Evolutionary conservation across 345 rosid species (phyloP).

Genomic region (Combretum micranthum): DNA sequence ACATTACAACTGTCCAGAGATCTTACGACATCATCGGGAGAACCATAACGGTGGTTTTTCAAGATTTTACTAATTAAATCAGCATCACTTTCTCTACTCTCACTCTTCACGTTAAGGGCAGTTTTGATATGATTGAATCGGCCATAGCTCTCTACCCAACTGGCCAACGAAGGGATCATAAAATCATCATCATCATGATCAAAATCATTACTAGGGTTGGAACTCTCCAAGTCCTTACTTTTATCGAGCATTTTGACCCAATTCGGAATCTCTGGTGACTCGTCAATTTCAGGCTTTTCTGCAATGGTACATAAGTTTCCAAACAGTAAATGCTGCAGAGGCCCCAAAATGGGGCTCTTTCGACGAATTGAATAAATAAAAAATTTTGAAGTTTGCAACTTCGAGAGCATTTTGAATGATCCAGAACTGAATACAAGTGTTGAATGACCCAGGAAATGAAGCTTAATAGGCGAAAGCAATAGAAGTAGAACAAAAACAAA

Average conservation of each 20-base stretch:
- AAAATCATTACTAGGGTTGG: constrained; percentile 42
- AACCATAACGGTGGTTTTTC: constrained; percentile 20
- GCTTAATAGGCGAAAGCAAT: too few relatives aligned
- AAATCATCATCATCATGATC: constrained; percentile 39
- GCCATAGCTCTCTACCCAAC: constrained; percentile 44
- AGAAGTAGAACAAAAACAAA: too few relatives aligned
- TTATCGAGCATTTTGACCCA: constrained; percentile 43
- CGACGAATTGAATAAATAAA: constrained; percentile 4
- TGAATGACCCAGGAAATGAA: not conserved
- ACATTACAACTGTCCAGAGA: constrained; percentile 33
- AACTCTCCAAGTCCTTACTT: constrained; percentile 14
- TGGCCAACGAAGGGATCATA: constrained; percentile 62
- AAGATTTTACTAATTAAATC: constrained; percentile 47
- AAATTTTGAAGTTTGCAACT: constrained; percentile 6
- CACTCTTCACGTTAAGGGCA: constrained; percentile 4
- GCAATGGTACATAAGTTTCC: constrained; percentile 16
- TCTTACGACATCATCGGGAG: constrained; percentile 26
- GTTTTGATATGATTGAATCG: constrained; percentile 7
- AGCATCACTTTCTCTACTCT: constrained; percentile 25
- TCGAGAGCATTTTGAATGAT: constrained; percentile 16
- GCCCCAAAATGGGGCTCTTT: too few relatives aligned
- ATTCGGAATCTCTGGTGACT: constrained; percentile 61
- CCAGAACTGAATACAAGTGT: constrained; percentile 4
- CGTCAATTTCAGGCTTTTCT: constrained; percentile 19
- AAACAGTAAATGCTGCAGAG: constrained; percentile 3